Evolutionary conservation across 2,329 filamentous ascomycete species (phyloP).

Genomic region (Zasmidium cellare): DNA sequence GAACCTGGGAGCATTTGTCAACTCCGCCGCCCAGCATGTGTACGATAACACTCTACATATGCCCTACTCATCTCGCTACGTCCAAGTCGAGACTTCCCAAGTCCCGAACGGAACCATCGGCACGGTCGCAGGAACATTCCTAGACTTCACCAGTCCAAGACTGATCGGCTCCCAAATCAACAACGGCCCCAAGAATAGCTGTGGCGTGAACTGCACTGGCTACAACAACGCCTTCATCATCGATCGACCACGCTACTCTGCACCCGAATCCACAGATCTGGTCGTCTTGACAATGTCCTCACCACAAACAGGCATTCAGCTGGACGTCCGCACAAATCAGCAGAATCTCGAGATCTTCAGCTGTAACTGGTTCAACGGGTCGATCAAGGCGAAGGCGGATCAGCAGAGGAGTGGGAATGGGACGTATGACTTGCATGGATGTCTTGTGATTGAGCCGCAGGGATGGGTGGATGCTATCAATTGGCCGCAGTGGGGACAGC

Average conservation of each 20-base stretch:
- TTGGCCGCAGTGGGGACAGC: constrained; percentile 82
- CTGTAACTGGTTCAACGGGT: constrained; percentile 28
- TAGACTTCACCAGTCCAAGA: constrained; percentile 27
- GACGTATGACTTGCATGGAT: constrained; percentile 7
- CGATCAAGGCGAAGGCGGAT: constrained; percentile 23
- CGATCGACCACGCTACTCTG: constrained; percentile 18
- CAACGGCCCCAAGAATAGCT: constrained; percentile 41
- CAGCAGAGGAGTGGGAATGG: constrained; percentile 19
- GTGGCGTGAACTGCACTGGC: constrained; percentile 78
- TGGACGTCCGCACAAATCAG: constrained; percentile 26
- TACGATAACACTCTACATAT: constrained; percentile 72
- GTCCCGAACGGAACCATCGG: constrained; percentile 40
- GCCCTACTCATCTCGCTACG: constrained; percentile 56
- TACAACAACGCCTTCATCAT: constrained; percentile 61
- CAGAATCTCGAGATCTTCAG: constrained; percentile 30
- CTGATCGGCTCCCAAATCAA: constrained; percentile 21
- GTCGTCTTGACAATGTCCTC: constrained; percentile 21
- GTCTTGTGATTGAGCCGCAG: constrained; percentile 69
- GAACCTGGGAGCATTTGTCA: constrained; percentile 78
- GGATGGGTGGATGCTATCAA: constrained; percentile 88
- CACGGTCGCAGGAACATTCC: constrained; percentile 37
- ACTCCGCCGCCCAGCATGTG: constrained; percentile 63
- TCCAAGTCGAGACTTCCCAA: constrained; percentile 25
- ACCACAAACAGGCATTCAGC: constrained; percentile 25
- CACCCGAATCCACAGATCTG: constrained; percentile 18